Conservation (phyloP, 148 eudicot species). For the Amaranthus hypochondriacus region DNA sequence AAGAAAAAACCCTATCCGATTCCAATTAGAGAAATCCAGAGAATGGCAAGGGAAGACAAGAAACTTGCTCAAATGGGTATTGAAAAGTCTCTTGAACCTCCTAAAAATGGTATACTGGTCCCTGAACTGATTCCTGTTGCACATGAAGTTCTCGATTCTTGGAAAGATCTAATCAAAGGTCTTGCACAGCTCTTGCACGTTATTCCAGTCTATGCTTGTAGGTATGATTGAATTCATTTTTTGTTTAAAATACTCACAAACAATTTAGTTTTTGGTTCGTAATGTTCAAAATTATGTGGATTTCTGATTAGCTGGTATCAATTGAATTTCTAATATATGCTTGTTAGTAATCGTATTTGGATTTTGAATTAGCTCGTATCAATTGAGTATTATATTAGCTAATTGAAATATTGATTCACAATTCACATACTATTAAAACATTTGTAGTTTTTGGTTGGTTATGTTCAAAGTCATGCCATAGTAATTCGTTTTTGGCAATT, state of each 20-base stretch:
- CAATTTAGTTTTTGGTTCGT: background rate
- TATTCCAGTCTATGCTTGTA: constrained; percentile 83
- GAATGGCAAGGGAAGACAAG: constrained; percentile 65
- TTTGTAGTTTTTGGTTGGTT: too few species aligned
- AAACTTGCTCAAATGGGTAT: constrained; percentile 76
- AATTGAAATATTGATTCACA: too few species aligned
- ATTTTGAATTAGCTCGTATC: too few species aligned
- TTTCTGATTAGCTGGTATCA: background rate
- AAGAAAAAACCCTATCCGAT: constrained; percentile 94
- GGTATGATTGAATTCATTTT: constrained; percentile 38
- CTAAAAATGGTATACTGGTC: constrained; percentile 75
- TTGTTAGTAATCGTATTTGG: too few species aligned
- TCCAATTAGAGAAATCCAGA: constrained; percentile 63
- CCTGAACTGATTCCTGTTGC: constrained; percentile 83
- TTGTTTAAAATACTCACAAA: background rate
- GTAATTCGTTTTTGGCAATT: too few species aligned
- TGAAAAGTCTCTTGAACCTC: constrained; percentile 86
- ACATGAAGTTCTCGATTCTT: constrained; percentile 72
- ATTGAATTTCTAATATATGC: too few species aligned
- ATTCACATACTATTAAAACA: too few species aligned
- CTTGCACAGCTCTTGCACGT: constrained; percentile 81
- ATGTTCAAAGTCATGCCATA: too few species aligned
- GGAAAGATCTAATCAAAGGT: constrained; percentile 79
- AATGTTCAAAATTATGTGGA: background rate
- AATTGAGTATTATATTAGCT: too few species aligned